phyloP scores from a whole-genome alignment of 1,284 basidiomycete species.

The Ustilago cynodontis region DNA sequence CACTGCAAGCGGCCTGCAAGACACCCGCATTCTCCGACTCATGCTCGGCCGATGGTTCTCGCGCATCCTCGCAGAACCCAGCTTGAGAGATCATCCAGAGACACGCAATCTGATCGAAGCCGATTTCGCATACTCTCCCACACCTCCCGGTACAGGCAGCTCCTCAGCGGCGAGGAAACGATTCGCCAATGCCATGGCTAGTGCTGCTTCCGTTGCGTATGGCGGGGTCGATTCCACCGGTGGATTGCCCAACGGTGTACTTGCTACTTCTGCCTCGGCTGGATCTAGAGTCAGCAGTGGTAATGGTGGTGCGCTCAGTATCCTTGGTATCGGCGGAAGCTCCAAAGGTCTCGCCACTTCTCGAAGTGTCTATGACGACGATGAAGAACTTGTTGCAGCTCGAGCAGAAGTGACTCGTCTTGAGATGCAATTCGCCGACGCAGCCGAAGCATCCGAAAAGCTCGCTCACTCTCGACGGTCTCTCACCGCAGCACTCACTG shows the following conservation, averaged over 20 bases:
- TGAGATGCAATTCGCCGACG: conserved; percentile 62
- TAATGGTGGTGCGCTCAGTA: conserved; percentile 24
- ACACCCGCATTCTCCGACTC: conserved; percentile 55
- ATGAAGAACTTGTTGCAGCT: conserved; percentile 59
- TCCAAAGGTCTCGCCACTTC: conserved; percentile 51
- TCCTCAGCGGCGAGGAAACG: conserved; percentile 53
- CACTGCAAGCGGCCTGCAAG: conserved; percentile 46
- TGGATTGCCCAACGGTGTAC: conserved; percentile 53
- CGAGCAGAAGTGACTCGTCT: conserved; percentile 61
- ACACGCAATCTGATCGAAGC: conserved; percentile 63
- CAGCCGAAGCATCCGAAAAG: conserved; percentile 53
- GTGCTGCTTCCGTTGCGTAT: conserved; percentile 49
- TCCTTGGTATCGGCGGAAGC: conserved; percentile 45
- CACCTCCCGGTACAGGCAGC: conserved; percentile 47
- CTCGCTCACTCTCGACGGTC: conserved; percentile 43
- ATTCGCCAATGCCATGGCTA: conserved; percentile 54
- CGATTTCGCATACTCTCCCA: conserved; percentile 63
- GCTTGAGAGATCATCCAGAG: conserved; percentile 57
- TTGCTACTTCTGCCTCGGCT: conserved; percentile 52
- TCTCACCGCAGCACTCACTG: conserved; percentile 30
- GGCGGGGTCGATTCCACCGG: conserved; percentile 49
- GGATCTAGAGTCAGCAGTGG: conserved; percentile 33
- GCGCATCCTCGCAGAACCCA: conserved; percentile 49
- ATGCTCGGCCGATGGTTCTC: conserved; percentile 60
- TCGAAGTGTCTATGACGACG: conserved; percentile 59